These are phyloP conservation scores for Irpex sp. DNA, from an alignment of 1,284 basidiomycete genomes.

Conservation along the genomic window DNA sequence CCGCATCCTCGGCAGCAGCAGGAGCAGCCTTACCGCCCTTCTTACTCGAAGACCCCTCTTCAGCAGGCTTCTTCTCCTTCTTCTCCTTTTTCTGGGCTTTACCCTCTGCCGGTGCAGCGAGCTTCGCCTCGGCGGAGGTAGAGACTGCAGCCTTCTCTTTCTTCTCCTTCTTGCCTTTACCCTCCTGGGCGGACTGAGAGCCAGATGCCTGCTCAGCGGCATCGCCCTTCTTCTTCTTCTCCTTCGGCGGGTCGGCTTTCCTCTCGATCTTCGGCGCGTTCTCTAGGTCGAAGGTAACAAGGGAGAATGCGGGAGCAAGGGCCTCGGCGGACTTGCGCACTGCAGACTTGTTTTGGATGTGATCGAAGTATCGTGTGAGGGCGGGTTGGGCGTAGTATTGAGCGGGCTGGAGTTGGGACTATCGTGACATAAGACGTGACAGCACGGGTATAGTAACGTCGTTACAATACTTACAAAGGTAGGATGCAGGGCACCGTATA, in stretches of 20 bases:
- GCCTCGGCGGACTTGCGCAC: slow-evolving; percentile 52
- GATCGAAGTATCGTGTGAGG: slow-evolving; percentile 89
- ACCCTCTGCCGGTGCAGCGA: slow-evolving; percentile 24
- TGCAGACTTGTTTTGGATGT: slow-evolving; percentile 71
- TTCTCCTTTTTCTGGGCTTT: slow-evolving; percentile 41
- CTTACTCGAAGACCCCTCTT: slow-evolving; percentile 32
- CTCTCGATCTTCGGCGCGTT: slow-evolving; percentile 72
- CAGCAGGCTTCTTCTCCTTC: slow-evolving; percentile 36
- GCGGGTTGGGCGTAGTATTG: slow-evolving; percentile 76
- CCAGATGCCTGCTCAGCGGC: slow-evolving; percentile 17
- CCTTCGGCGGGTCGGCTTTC: slow-evolving; percentile 68
- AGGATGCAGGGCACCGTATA: slow-evolving; percentile 81
- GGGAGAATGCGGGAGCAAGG: slow-evolving; percentile 50
- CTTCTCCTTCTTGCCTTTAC: slow-evolving; percentile 18
- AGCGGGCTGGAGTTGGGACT: slow-evolving; percentile 62
- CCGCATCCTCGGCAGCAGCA: slow-evolving; percentile 46
- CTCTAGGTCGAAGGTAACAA: slow-evolving; percentile 67
- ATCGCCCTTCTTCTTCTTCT: slow-evolving; percentile 67
- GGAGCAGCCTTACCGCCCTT: slow-evolving; percentile 29
- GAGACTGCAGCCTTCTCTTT: slow-evolving; percentile 18
- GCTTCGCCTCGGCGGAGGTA: slow-evolving; percentile 14
- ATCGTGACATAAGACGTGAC: slow-evolving; percentile 1
- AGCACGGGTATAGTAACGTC: not conserved
- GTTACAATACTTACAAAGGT: slow-evolving; percentile 51
- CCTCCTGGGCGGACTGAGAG: slow-evolving; percentile 20